Evolutionary conservation across 2,329 filamentous ascomycete genomes (phyloP).

Genomic region (Drechslerella stenobrocha): DNA sequence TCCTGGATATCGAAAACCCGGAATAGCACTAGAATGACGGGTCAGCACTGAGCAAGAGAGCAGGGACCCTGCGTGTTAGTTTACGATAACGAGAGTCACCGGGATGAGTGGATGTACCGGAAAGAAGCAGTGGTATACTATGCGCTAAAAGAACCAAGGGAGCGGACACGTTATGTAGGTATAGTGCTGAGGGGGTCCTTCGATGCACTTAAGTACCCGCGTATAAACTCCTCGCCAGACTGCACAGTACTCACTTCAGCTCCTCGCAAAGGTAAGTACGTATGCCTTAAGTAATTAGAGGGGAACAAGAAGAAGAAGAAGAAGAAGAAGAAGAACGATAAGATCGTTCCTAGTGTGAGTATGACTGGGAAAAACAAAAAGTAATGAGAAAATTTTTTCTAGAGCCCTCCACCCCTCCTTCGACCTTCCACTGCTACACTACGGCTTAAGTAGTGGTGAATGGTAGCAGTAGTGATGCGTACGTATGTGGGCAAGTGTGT

Average conservation of each 20-base stretch:
- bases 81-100: too few species aligned
- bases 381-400: neutral
- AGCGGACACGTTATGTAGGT: neutral
- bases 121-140: neutral
- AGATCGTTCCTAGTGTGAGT: too few species aligned
- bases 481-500: neutral
- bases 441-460: conserved; percentile 2
- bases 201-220: conserved; percentile 4
- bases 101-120: too few species aligned
- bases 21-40: too few species aligned
- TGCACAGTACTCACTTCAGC: conserved; percentile 4
- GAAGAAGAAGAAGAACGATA: too few species aligned
- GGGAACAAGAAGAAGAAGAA: neutral
- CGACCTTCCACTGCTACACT: conserved; percentile 4
- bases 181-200: neutral
- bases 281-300: conserved; percentile 9
- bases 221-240: neutral
- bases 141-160: neutral
- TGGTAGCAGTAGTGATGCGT: neutral
- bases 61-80: too few species aligned
- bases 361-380: conserved; percentile 1
- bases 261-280: conserved; percentile 3
- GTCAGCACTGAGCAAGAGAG: too few species aligned
- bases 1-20: neutral
- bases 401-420: conserved; percentile 5